Base-by-base conservation (phyloP, 352 stramenopile genomes). In the Globisporangium paddicum region DNA sequence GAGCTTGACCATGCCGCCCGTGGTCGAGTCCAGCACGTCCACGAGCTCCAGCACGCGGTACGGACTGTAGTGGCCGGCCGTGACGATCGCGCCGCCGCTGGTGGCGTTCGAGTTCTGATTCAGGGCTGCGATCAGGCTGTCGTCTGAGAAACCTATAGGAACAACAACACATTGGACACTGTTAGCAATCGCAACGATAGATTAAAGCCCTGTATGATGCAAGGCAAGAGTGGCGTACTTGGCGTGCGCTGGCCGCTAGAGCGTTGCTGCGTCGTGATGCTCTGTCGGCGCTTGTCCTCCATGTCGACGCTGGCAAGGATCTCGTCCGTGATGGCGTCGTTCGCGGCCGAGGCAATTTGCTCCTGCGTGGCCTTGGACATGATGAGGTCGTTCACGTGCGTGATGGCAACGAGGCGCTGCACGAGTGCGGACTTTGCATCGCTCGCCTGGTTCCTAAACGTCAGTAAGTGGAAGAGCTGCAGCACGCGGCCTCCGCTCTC, bases 31-130 rank as follows among this genome's bases (percentile, higher is more conserved):
- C 38, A 92, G 67, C 46, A 90, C 74, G 57, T 91, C 81, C 26
- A 90, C 73, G 2, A 93, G 69, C 51, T 90, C 81, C 10, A 90
- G 62, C 51, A 90, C 77, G n/a, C 75, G 71, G 59, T 87, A 89
- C 19, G 74, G 69, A 44, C 65, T 78, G 59, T 80, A 73, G 21
- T 73, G 68, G 8, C 61, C 70, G 2, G 62, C 5, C 13, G 55
- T 38, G 28, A 63, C 40, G 8, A 48, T 40, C 49, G 18, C 23
- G 2, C 19, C 19, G 5, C 19, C 45, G 34, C 9, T 51, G 28
- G 28, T 32, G 28, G 28, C 28, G 16, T 44, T 14, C 8, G 23
- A 14, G 41, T 44, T 40, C 1, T 59, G 26, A 8, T 44, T 38
- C 30, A 57, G 32, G 6, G 25, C 50, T n/a, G 23, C 14, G 10